Conservation (phyloP, 2,329 filamentous ascomycete species). For the Emericellopsis cladophorae region DNA sequence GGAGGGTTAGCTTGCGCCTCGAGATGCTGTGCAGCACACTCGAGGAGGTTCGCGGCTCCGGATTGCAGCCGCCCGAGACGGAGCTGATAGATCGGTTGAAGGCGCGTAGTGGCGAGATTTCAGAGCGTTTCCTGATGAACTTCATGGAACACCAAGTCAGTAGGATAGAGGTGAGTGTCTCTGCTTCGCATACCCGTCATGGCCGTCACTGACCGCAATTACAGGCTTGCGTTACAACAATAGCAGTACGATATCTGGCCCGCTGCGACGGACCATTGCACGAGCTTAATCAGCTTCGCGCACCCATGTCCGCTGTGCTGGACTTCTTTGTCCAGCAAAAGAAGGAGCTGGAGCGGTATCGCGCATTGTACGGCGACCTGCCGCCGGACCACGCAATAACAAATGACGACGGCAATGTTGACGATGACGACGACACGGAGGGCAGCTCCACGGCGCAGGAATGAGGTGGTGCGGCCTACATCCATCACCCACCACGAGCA, state of each 20-base stretch:
- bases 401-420: too few species aligned
- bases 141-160: constrained; percentile 93
- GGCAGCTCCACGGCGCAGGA: too few species aligned
- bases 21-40: constrained; percentile 88
- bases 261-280: constrained; percentile 50
- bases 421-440: constrained; percentile 12
- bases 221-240: constrained; percentile 69
- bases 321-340: constrained; percentile 47
- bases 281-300: constrained; percentile 59
- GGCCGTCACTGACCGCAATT: not conserved
- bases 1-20: constrained; percentile 76
- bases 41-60: constrained; percentile 53
- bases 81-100: constrained; percentile 62
- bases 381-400: not conserved
- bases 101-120: constrained; percentile 65
- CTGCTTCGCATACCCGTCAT: not conserved
- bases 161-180: constrained; percentile 70
- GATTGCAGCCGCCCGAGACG: constrained; percentile 68
- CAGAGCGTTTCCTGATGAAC: constrained; percentile 76
- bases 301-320: constrained; percentile 65
- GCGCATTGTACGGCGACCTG: constrained; percentile 35
- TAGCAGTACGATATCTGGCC: constrained; percentile 68
- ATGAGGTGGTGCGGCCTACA: too few species aligned
- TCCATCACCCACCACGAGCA: too few species aligned
- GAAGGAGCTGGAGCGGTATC: constrained; percentile 50